A percentile compares a stretch with the other conserved stretches of the same genome.
Evolutionary conservation across 106 monocot species (phyloP).

Genomic region (Dendrobium chrysotoxum): DNA sequence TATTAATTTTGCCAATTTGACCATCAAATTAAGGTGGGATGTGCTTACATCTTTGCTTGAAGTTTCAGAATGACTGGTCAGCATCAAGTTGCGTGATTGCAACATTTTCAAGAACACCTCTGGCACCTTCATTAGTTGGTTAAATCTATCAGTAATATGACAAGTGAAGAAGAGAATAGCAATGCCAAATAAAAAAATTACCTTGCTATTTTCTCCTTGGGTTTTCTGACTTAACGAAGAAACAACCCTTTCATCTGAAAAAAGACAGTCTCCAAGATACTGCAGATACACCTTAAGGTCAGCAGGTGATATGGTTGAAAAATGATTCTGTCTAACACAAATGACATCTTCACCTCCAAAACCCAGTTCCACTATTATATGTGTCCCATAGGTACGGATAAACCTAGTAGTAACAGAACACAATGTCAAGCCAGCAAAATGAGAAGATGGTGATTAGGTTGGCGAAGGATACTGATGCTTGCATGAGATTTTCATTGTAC

Average conservation of each 20-base stretch:
- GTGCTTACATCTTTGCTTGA: slow-evolving; percentile 82
- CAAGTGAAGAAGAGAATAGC: not conserved
- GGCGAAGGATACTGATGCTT: too few relatives aligned
- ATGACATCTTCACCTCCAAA: slow-evolving; percentile 82
- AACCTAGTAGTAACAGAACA: slow-evolving; percentile 35
- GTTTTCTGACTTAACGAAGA: slow-evolving; percentile 59
- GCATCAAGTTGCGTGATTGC: slow-evolving; percentile 55
- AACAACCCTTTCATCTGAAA: slow-evolving; percentile 60
- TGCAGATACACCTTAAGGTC: slow-evolving; percentile 79
- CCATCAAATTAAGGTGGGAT: not conserved
- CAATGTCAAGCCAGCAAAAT: not conserved
- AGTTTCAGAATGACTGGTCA: slow-evolving; percentile 61
- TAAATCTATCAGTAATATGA: slow-evolving; percentile 3
- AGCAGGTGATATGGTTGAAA: slow-evolving; percentile 50
- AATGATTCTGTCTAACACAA: slow-evolving; percentile 61
- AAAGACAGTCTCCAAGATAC: slow-evolving; percentile 78
- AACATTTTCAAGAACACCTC: slow-evolving; percentile 70
- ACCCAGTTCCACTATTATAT: slow-evolving; percentile 74
- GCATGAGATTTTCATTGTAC: too few relatives aligned
- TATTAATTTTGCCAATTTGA: slow-evolving; percentile 9
- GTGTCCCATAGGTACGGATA: slow-evolving; percentile 82
- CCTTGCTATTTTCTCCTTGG: slow-evolving; percentile 67
- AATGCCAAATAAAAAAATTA: slow-evolving; percentile 14
- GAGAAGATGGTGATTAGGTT: not conserved
- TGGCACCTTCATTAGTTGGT: slow-evolving; percentile 54